A percentile compares a stretch with the other conserved stretches of the same genome.
phyloP scores from a whole-genome alignment of 2,329 filamentous ascomycete genomes.

The Incumbomyces delicatus region DNA sequence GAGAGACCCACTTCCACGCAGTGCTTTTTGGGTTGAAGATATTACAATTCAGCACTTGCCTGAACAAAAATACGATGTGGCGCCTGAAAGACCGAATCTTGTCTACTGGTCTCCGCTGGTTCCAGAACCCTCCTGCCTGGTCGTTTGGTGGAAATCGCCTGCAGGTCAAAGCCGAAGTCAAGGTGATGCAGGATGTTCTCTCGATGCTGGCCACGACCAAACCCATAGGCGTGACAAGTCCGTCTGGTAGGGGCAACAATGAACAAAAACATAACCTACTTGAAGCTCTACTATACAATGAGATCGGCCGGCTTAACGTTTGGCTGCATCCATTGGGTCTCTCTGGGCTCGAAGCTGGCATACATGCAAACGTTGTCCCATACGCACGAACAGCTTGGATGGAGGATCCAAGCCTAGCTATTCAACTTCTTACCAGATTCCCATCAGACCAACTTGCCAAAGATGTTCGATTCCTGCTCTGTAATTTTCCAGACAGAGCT shows the following conservation, averaged over 20 bases:
- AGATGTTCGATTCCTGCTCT: conserved; percentile 68
- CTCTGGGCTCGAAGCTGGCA: neutral
- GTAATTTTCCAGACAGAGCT: conserved; percentile 76
- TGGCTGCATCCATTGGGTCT: conserved; percentile 69
- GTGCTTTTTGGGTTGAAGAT: conserved; percentile 73
- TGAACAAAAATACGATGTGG: conserved; percentile 61
- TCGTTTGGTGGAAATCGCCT: conserved; percentile 90
- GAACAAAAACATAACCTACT: conserved; percentile 77
- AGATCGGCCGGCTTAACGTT: conserved; percentile 71
- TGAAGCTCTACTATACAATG: conserved; percentile 68
- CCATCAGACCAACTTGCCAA: conserved; percentile 60
- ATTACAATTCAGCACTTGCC: conserved; percentile 57
- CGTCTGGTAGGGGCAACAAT: conserved; percentile 54
- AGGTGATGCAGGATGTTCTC: conserved; percentile 67
- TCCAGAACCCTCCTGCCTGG: conserved; percentile 71
- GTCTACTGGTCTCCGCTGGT: conserved; percentile 82
- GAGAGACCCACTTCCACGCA: conserved; percentile 86
- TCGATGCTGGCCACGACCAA: conserved; percentile 55
- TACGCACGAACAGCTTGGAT: conserved; percentile 77
- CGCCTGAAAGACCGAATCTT: conserved; percentile 81
- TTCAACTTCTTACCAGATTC: conserved; percentile 74
- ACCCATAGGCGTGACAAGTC: conserved; percentile 43
- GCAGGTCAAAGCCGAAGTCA: conserved; percentile 86
- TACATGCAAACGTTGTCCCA: conserved; percentile 40
- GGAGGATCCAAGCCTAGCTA: conserved; percentile 75